Percentiles rank a stretch among this genome's conserved stretches.
phyloP scores from a whole-genome alignment of 2,329 filamentous ascomycete genomes.

The Teratosphaeria nubilosa region DNA sequence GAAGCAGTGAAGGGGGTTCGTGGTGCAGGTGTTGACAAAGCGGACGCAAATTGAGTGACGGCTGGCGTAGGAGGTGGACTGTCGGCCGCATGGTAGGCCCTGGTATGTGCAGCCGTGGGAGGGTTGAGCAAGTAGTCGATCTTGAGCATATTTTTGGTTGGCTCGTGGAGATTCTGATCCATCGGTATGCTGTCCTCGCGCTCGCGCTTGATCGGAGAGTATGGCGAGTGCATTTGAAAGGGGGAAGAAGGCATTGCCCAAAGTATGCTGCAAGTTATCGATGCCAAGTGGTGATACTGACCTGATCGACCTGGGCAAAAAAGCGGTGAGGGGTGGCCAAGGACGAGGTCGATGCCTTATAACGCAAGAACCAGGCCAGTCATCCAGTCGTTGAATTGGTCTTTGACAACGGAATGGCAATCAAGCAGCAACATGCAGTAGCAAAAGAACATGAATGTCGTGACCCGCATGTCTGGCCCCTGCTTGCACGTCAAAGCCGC shows the following conservation, averaged over 20 bases:
- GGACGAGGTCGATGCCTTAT: slow-evolving; percentile 16
- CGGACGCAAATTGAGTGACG: slow-evolving; percentile 14
- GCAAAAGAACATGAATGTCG: slow-evolving; percentile 8
- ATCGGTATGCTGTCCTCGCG: slow-evolving; percentile 9
- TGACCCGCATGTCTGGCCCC: slow-evolving; percentile 16
- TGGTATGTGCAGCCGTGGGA: slow-evolving; percentile 5
- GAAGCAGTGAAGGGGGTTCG: slow-evolving; percentile 13
- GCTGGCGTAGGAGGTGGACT: slow-evolving; percentile 19
- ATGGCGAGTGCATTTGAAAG: slow-evolving; percentile 13
- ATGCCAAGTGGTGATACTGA: slow-evolving; percentile 3
- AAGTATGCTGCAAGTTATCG: not conserved
- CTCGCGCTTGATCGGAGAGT: slow-evolving; percentile 5
- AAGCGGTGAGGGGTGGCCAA: slow-evolving; percentile 14
- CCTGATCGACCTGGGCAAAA: not conserved
- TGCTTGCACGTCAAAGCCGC: slow-evolving; percentile 10
- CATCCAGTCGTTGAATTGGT: slow-evolving; percentile 9
- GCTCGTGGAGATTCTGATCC: slow-evolving; percentile 7
- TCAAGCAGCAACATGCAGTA: slow-evolving; percentile 9
- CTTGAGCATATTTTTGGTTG: slow-evolving; percentile 26
- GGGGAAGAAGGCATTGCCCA: slow-evolving; percentile 13
- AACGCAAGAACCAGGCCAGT: slow-evolving; percentile 11
- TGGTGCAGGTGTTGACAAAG: slow-evolving; percentile 13
- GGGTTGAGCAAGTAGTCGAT: slow-evolving; percentile 34
- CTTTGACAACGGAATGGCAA: slow-evolving; percentile 5
- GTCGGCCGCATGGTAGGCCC: slow-evolving; percentile 9